phyloP scores from a whole-genome alignment of 345 rosid genomes.

The Hibiscus trionum region DNA sequence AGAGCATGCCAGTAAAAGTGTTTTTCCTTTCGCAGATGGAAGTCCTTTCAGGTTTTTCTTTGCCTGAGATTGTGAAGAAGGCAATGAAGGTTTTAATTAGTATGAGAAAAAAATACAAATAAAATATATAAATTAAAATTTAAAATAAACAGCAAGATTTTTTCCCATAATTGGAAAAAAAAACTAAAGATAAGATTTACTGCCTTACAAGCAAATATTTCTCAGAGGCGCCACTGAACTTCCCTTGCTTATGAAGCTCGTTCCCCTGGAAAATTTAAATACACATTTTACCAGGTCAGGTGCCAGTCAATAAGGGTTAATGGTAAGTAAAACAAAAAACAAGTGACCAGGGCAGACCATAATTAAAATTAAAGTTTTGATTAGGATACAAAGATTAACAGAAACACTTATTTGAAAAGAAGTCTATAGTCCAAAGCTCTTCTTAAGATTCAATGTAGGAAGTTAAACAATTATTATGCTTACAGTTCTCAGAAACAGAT shows the following conservation, averaged over 20 bases:
- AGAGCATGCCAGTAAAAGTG: slow-evolving; percentile 69
- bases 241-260: slow-evolving; percentile 77
- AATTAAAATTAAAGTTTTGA: neutral
- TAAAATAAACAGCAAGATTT: neutral
- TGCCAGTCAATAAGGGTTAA: neutral
- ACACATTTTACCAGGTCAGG: neutral
- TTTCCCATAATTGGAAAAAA: neutral
- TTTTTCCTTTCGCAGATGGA: slow-evolving; percentile 49
- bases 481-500: neutral
- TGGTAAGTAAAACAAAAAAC: neutral
- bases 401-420: neutral
- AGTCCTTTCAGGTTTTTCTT: slow-evolving; percentile 69
- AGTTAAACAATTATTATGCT: neutral
- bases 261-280: slow-evolving; percentile 55
- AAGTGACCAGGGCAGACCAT: neutral
- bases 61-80: slow-evolving; percentile 43
- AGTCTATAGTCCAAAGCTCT: neutral
- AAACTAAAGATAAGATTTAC: slow-evolving; percentile 8
- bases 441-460: neutral
- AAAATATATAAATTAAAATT: neutral
- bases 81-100: slow-evolving; percentile 3
- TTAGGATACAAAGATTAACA: neutral
- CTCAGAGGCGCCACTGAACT: slow-evolving; percentile 53
- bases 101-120: neutral
- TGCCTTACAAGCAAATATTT: slow-evolving; percentile 76